phyloP scores from a whole-genome alignment of 106 monocot genomes.

The Posidonia australis region DNA sequence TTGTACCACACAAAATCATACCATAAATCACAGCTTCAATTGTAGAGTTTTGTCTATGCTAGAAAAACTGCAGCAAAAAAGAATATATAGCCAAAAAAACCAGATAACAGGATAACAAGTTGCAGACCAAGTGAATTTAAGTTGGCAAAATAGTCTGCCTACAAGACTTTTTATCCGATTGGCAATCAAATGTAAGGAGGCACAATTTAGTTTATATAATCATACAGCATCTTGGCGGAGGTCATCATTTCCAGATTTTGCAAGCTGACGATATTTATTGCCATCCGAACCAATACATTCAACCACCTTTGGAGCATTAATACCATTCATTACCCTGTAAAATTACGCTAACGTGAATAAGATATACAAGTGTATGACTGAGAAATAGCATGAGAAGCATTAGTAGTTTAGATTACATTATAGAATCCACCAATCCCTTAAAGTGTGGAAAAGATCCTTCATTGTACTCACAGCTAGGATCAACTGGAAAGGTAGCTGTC shows the following conservation, averaged over 20 bases:
- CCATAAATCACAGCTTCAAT: too few relatives aligned
- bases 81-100: too few relatives aligned
- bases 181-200: neutral
- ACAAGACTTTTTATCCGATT: neutral
- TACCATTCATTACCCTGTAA: conserved; percentile 94
- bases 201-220: neutral
- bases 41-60: too few relatives aligned
- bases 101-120: too few relatives aligned
- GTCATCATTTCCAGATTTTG: conserved; percentile 99
- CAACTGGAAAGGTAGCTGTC: conserved; percentile 72
- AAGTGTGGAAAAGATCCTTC: conserved; percentile 97
- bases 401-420: conserved; percentile 31
- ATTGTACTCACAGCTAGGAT: conserved; percentile 67
- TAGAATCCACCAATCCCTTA: conserved; percentile 68
- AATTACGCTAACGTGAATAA: neutral
- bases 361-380: neutral
- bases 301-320: conserved; percentile 89
- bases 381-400: neutral
- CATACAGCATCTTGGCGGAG: conserved; percentile 97
- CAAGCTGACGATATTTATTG: conserved; percentile 86
- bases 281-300: conserved; percentile 98
- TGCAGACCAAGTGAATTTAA: neutral
- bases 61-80: too few relatives aligned
- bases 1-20: too few relatives aligned
- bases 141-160: too few relatives aligned